Base-by-base conservation (phyloP, 2,329 filamentous ascomycete species). In the Penicillium digitatum region DNA sequence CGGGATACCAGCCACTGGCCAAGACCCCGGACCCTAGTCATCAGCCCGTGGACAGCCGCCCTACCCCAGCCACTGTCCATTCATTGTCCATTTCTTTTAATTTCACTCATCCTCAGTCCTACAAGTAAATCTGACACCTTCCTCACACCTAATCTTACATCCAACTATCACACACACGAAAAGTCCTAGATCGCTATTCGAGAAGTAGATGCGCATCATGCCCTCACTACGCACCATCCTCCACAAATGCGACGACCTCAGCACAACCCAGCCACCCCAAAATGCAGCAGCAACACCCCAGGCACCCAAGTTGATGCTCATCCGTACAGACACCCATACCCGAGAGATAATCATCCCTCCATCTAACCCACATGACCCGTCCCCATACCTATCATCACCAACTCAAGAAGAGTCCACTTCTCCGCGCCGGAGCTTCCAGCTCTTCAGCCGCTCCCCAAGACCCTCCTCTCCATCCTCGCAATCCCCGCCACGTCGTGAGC, bases 311-410 rank as follows among this genome's bases (percentile, higher is more conserved):
- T 90, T 96, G 76, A 90, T 82, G 60, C 90, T 96, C 76, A 81
- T 94, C 67, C 87, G 91, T 58, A 87, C 89, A 61, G 93, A 95
- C 69, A 96, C 92, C 1, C 76, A 85, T 61, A 85, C 87, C 1
- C 83, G 91, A 69, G 90, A 96, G 72, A 78, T 87, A 62, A 89
- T 96, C 70, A 79, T 84, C 53, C 88, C 89, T 11, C 88, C 90
- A 7, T 70, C 71, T 49, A 80, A 80, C 62, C 46, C 56, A 26
- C 74, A 75, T 14, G 78, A 77, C 12, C 48, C 54, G 31, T 38
- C 55, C 16, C 49, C 47, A 31, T 59, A 38, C 43, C 45, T 38
- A 38, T 40, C 37, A 14, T 49, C 51, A 32, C 51, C 44, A n/a
- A 38, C 32, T 47, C 55, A 55, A 45, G 48, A 48, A 20, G 47